Conservation (phyloP, 2,329 filamentous ascomycete species). For the Tolypocladium capitatum region DNA sequence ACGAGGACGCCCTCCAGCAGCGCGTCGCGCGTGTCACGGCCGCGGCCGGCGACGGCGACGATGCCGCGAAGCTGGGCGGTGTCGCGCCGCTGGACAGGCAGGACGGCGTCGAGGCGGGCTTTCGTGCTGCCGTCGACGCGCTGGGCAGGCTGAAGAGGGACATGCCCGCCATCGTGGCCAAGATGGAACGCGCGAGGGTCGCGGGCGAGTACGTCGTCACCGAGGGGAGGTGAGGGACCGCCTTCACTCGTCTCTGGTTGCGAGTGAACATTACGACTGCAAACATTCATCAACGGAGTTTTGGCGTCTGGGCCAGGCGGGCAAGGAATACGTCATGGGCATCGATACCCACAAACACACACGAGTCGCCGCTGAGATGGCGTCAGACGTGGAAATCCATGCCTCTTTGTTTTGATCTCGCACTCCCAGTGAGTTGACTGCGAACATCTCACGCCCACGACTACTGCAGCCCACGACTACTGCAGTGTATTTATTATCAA, state of each 20-base stretch:
- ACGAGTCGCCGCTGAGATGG: background rate
- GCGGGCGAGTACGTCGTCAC: constrained; percentile 44
- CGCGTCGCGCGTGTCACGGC: constrained; percentile 8
- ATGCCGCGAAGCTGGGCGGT: constrained; percentile 11
- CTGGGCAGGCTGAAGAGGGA: constrained; percentile 42
- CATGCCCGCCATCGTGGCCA: constrained; percentile 49
- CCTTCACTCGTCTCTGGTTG: too few species aligned
- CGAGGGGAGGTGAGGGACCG: constrained; percentile 11
- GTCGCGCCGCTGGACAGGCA: constrained; percentile 28
- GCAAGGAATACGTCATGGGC: background rate
- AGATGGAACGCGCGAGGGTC: constrained; percentile 49
- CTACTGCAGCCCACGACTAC: too few species aligned
- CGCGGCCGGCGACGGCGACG: constrained; percentile 10
- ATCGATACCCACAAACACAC: background rate
- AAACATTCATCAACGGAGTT: background rate
- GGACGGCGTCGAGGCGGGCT: constrained; percentile 29
- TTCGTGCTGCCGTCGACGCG: constrained; percentile 33
- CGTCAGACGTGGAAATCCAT: background rate
- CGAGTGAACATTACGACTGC: background rate
- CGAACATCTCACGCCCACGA: too few species aligned
- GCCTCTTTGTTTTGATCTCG: background rate
- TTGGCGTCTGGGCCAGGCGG: background rate
- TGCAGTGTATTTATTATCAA: too few species aligned
- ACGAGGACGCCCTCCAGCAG: constrained; percentile 30
- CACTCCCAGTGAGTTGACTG: background rate